Conservation (phyloP, 1,284 basidiomycete species). For the Athelia psychrophila region DNA sequence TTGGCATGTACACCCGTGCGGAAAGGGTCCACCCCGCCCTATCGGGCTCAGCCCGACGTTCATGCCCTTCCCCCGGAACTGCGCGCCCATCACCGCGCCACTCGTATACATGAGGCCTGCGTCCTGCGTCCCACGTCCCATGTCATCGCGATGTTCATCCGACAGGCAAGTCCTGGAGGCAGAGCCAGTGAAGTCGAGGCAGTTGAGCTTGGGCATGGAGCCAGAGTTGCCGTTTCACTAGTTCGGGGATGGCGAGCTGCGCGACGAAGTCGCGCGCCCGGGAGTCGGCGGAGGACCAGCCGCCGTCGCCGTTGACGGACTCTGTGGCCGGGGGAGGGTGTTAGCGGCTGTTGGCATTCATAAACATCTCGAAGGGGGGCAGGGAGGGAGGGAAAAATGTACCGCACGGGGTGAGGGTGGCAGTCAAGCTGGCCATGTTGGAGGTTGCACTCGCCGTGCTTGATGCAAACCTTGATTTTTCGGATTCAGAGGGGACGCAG, state of each 20-base stretch:
- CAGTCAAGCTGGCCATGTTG: too few relatives aligned
- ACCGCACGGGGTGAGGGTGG: too few relatives aligned
- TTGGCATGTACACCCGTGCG: slow-evolving; percentile 35
- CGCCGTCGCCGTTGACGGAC: slow-evolving; percentile 3
- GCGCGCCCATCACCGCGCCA: slow-evolving; percentile 46
- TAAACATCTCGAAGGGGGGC: neutral
- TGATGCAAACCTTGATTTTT: too few relatives aligned
- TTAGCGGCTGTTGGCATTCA: too few relatives aligned
- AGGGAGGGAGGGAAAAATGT: too few relatives aligned
- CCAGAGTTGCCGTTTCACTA: slow-evolving; percentile 34
- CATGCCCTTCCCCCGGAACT: slow-evolving; percentile 51
- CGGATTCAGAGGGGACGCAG: too few relatives aligned
- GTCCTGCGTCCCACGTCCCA: slow-evolving; percentile 27
- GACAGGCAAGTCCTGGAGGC: slow-evolving; percentile 32
- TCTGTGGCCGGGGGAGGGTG: slow-evolving; percentile 7
- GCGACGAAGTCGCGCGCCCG: slow-evolving; percentile 10
- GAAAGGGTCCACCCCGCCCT: slow-evolving; percentile 42
- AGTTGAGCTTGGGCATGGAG: too few relatives aligned
- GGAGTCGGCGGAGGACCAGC: slow-evolving; percentile 12
- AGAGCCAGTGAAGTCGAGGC: slow-evolving; percentile 9
- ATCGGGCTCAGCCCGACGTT: slow-evolving; percentile 39
- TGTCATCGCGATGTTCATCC: slow-evolving; percentile 19
- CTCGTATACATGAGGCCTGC: slow-evolving; percentile 43
- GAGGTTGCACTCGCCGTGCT: too few relatives aligned
- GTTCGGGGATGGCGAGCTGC: slow-evolving; percentile 18